Percentiles rank a stretch among this genome's conserved stretches.
Evolutionary conservation across 306 rosid genomes (phyloP).

Genomic region (Pueraria montana): DNA sequence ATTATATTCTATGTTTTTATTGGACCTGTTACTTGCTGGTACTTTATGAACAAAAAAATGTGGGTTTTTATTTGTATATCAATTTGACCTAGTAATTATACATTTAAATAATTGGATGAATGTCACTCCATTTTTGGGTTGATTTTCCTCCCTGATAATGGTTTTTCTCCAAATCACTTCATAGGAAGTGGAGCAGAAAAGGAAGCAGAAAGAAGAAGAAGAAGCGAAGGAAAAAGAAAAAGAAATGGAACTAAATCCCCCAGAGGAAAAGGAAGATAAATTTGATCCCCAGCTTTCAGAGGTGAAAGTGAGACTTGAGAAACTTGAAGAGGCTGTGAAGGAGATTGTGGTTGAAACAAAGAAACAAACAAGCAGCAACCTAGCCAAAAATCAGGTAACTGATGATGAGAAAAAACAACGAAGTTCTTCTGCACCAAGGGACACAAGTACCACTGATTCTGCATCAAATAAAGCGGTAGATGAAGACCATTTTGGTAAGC

Average conservation of each 20-base stretch:
- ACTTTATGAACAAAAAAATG: background rate
- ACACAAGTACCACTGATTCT: slow-evolving; percentile 34
- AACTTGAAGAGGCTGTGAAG: slow-evolving; percentile 84
- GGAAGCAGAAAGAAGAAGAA: slow-evolving; percentile 71
- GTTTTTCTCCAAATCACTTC: slow-evolving; percentile 34
- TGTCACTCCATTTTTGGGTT: slow-evolving; percentile 28
- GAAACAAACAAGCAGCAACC: slow-evolving; percentile 51
- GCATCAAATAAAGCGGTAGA: slow-evolving; percentile 50
- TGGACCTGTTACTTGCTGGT: slow-evolving; percentile 14
- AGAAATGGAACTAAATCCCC: slow-evolving; percentile 66
- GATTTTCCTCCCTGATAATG: slow-evolving; percentile 41
- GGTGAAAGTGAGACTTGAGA: slow-evolving; percentile 79
- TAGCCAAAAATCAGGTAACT: slow-evolving; percentile 42
- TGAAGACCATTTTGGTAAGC: slow-evolving; percentile 48
- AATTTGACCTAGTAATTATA: background rate
- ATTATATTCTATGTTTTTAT: background rate
- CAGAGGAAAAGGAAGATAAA: slow-evolving; percentile 56
- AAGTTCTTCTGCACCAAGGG: slow-evolving; percentile 48
- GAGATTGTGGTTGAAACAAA: slow-evolving; percentile 75
- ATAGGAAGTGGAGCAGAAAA: slow-evolving; percentile 81
- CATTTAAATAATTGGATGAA: background rate
- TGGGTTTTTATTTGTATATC: too few relatives aligned
- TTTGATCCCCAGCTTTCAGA: slow-evolving; percentile 61
- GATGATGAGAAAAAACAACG: slow-evolving; percentile 49
- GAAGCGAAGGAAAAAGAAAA: slow-evolving; percentile 65